phyloP scores from a whole-genome alignment of 169 alveolate genomes.

The Plasmodium yoelii region DNA sequence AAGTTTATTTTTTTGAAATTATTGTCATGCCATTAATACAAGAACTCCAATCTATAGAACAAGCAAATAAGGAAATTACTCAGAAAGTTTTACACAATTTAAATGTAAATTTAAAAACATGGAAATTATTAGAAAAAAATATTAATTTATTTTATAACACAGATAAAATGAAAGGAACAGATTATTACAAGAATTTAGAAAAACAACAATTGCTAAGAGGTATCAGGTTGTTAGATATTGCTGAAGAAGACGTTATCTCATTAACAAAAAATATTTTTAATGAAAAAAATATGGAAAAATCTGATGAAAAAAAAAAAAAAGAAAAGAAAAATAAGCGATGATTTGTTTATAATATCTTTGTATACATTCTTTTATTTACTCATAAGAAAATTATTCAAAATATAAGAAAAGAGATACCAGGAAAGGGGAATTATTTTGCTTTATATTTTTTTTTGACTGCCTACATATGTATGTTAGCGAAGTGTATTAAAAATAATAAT shows the following conservation, averaged over 20 bases:
- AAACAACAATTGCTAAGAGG: constrained; percentile 67
- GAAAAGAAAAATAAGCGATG: neutral
- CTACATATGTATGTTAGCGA: too few species aligned
- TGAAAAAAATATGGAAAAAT: constrained; percentile 10
- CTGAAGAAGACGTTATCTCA: constrained; percentile 71
- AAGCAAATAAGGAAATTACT: constrained; percentile 50
- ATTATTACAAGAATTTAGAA: constrained; percentile 70
- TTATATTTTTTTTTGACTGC: too few species aligned
- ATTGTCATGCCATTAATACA: constrained; percentile 70
- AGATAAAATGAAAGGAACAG: constrained; percentile 73
- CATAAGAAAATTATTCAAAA: neutral
- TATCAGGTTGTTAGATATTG: constrained; percentile 57
- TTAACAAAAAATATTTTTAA: constrained; percentile 30
- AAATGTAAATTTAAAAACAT: constrained; percentile 55
- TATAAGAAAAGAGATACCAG: neutral
- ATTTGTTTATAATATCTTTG: too few species aligned
- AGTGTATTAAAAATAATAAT: too few species aligned
- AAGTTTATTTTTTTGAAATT: constrained; percentile 71
- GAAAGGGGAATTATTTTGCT: too few species aligned
- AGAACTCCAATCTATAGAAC: constrained; percentile 72
- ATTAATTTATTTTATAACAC: constrained; percentile 71
- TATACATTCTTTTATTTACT: too few species aligned
- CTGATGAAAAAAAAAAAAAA: constrained; percentile 15
- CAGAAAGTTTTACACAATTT: constrained; percentile 61
- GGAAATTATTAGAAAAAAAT: constrained; percentile 71